phyloP scores from a whole-genome alignment of 1,284 basidiomycete genomes.

The Trametes polyzona region DNA sequence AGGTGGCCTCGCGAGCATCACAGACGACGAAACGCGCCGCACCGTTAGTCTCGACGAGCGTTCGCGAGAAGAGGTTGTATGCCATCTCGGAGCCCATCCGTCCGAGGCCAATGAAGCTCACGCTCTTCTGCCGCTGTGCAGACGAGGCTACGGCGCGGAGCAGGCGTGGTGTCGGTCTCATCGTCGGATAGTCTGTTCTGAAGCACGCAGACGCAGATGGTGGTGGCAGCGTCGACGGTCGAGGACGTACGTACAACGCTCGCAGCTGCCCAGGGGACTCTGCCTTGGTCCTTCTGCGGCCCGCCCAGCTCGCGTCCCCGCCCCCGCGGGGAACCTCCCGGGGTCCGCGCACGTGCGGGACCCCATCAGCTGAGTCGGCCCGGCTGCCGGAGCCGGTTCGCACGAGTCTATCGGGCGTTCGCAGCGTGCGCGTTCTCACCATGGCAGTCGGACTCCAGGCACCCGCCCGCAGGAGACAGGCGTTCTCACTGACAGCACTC shows the following conservation, averaged over 20 bases:
- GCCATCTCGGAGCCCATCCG: slow-evolving; percentile 88
- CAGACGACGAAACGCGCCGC: slow-evolving; percentile 69
- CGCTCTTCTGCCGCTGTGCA: slow-evolving; percentile 51
- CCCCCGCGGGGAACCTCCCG: slow-evolving; percentile 27
- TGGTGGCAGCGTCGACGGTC: background rate
- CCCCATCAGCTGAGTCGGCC: slow-evolving; percentile 3
- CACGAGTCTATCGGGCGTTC: background rate
- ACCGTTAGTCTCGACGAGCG: slow-evolving; percentile 49
- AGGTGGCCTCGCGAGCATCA: slow-evolving; percentile 69
- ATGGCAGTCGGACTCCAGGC: background rate
- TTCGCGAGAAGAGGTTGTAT: slow-evolving; percentile 78
- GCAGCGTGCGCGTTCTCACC: background rate
- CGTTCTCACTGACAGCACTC: slow-evolving; percentile 13
- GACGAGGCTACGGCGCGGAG: slow-evolving; percentile 28
- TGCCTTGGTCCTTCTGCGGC: no score
- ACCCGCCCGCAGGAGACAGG: slow-evolving; percentile 5
- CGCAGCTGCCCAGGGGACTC: no score
- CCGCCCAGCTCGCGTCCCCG: no score
- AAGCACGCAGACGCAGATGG: background rate
- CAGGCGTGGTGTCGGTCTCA: slow-evolving; percentile 31
- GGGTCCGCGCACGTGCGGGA: slow-evolving; percentile 9
- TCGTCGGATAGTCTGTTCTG: slow-evolving; percentile 3
- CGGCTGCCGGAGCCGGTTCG: background rate
- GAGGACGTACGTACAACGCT: no score
- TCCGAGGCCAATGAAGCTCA: slow-evolving; percentile 81